Percentiles rank a stretch among this genome's conserved stretches.
phyloP scores from a whole-genome alignment of 805 yeast species.

The Candida adriatica region DNA sequence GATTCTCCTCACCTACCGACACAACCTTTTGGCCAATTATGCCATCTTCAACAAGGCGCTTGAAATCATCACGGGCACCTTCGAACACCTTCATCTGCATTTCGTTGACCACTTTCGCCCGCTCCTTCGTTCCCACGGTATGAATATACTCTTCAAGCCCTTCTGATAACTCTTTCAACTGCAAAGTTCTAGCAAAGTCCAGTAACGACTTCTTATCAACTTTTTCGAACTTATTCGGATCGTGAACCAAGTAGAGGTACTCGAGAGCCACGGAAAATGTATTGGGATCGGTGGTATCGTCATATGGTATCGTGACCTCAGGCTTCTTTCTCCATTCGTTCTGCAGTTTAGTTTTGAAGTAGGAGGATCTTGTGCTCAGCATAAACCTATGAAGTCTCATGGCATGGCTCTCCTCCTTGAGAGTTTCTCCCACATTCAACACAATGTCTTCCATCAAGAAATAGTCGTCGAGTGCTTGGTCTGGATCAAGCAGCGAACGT shows the following conservation, averaged over 20 bases:
- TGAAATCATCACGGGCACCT: conserved; percentile 17
- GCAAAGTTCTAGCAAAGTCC: conserved; percentile 28
- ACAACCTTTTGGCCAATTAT: conserved; percentile 16
- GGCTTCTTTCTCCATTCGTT: conserved; percentile 21
- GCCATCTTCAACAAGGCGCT: conserved; percentile 10
- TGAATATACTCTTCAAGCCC: conserved; percentile 26
- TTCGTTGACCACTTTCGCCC: conserved; percentile 27
- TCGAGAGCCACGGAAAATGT: conserved; percentile 24
- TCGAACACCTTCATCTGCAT: conserved; percentile 16
- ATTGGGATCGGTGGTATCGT: conserved; percentile 11
- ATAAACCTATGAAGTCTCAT: conserved; percentile 35
- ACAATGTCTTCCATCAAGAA: conserved; percentile 18
- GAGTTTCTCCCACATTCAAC: conserved; percentile 8
- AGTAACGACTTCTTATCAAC: conserved; percentile 25
- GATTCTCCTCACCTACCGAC: neutral
- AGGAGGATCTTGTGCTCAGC: conserved; percentile 30
- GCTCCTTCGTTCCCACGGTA: conserved; percentile 24
- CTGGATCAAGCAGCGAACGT: conserved; percentile 37
- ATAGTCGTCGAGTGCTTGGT: too few species aligned
- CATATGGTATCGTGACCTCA: conserved; percentile 17
- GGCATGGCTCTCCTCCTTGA: conserved; percentile 4
- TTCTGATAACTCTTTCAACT: conserved; percentile 31
- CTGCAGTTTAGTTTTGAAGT: conserved; percentile 22
- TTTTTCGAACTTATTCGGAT: conserved; percentile 31
- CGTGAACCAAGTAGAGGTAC: conserved; percentile 32